Base-by-base conservation (phyloP, 305 asterid species). In the Solanum chacoense region DNA sequence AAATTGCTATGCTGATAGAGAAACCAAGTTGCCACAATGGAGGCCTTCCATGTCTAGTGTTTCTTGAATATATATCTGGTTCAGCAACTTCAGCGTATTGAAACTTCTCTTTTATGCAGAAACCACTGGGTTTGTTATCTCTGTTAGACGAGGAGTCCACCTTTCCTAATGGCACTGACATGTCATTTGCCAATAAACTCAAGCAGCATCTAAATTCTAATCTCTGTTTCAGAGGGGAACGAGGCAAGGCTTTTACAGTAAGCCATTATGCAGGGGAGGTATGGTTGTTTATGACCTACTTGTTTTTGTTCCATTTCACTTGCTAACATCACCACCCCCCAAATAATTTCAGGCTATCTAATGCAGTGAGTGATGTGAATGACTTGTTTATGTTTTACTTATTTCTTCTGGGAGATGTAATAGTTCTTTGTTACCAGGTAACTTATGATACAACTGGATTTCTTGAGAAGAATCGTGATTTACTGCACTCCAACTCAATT, bases 251-350 rank as follows among this genome's bases (percentile, higher is more conserved):
- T 85, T 98, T 98, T 88, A 92, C 97, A 59, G 98, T 98, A 59
- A 88, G 90, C 92, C 99, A 98, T 94, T 98, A 95, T 91, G 99
- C 99, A 63, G 99, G 99, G 90, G 98, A 98, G 98, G 99, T 96
- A 93, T 89, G 79, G 35, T 88, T 84, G 42, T 34, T 29, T 63
- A 69, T 50, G 36, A 22, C 84, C 8, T 35, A 78, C 74, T 14
- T 18, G 77, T 37, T 59, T 74, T 75, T 42, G 77, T 50, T 35
- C 40, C 38, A 67, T 67, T 71, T 67, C 65, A 85, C 42, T 6
- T 13, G n/a, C 50, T 75, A 75, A 35, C 42, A 20, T 75, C 83
- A 24, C 87, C 45, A 4, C 24, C 20, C 55, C 55, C 87, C 40
- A 34, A 63, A 11, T 63, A 63, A 85, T 50, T 22, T 77, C 32